Conservation (phyloP, 2,329 filamentous ascomycete species). For the Xylariomycetidae sp. region DNA sequence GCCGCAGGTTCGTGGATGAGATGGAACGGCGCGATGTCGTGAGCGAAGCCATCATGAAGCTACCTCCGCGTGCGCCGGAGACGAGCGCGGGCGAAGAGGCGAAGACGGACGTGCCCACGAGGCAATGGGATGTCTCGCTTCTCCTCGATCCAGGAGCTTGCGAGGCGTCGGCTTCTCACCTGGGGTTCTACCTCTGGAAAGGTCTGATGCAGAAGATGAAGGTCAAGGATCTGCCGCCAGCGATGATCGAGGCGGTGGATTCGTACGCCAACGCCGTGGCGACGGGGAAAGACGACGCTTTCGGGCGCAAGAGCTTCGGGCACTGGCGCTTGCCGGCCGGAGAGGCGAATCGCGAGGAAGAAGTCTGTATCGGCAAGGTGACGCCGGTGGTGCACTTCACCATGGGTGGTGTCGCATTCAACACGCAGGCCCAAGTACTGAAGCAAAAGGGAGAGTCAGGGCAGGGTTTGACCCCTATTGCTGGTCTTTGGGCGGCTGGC, state of each 20-base stretch:
- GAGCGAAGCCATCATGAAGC: constrained; percentile 44
- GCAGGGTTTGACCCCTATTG: constrained; percentile 35
- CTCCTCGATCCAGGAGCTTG: constrained; percentile 55
- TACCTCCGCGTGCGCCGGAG: too few species aligned
- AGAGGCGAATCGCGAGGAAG: constrained; percentile 40
- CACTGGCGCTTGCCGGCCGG: constrained; percentile 43
- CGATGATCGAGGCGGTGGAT: constrained; percentile 36
- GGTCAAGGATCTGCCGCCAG: constrained; percentile 40
- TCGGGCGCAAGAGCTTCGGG: constrained; percentile 47
- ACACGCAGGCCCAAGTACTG: constrained; percentile 46
- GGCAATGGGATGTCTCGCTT: constrained; percentile 54
- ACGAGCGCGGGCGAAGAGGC: too few species aligned
- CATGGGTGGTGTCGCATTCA: constrained; percentile 58
- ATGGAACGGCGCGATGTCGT: constrained; percentile 53
- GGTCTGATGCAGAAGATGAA: constrained; percentile 52
- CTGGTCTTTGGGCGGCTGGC: constrained; percentile 56
- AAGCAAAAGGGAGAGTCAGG: constrained; percentile 29
- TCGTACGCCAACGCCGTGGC: constrained; percentile 41
- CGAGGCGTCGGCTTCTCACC: constrained; percentile 44
- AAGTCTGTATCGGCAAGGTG: constrained; percentile 52
- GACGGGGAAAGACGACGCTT: constrained; percentile 32
- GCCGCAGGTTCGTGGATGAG: constrained; percentile 56
- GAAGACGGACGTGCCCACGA: constrained; percentile 11
- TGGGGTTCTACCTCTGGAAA: constrained; percentile 60
- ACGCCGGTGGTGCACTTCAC: constrained; percentile 62